phyloP scores from a whole-genome alignment of 768 basidiomycete species.

The Steccherinum ochraceum region DNA sequence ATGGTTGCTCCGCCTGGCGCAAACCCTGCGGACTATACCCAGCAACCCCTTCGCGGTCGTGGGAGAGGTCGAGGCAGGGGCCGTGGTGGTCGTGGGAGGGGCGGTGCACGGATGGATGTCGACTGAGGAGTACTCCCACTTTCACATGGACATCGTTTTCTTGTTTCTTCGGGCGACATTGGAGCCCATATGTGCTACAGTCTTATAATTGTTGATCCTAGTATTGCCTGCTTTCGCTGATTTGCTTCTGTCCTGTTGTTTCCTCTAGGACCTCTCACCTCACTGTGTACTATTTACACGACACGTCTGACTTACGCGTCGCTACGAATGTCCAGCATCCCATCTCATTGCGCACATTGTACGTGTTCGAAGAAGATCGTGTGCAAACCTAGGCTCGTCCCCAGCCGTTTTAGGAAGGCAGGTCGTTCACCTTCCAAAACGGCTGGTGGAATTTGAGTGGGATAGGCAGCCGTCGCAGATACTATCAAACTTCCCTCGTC shows the following conservation, averaged over 20 bases:
- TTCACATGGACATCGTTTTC: background rate
- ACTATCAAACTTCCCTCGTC: too few relatives aligned
- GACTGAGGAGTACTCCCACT: constrained; percentile 29
- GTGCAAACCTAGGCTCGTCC: too few relatives aligned
- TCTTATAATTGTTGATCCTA: background rate
- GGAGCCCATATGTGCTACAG: background rate
- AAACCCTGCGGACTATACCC: constrained; percentile 46
- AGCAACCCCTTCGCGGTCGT: constrained; percentile 21
- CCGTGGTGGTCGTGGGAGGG: constrained; percentile 27
- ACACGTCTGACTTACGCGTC: background rate
- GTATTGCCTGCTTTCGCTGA: too few relatives aligned
- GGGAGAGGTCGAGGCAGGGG: constrained; percentile 28
- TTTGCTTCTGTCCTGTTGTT: background rate
- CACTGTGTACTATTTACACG: background rate
- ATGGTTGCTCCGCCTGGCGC: constrained; percentile 64
- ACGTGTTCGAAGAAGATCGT: too few relatives aligned
- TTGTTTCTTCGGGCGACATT: background rate
- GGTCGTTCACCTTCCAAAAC: too few relatives aligned
- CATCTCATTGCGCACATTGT: background rate
- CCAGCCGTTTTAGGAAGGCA: too few relatives aligned
- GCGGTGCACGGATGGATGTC: constrained; percentile 42
- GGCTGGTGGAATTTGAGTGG: too few relatives aligned
- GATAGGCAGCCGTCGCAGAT: too few relatives aligned
- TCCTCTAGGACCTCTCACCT: too few relatives aligned
- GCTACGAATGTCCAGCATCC: background rate